Conservation (phyloP, 345 rosid species). For the Nephelium lappaceum region DNA sequence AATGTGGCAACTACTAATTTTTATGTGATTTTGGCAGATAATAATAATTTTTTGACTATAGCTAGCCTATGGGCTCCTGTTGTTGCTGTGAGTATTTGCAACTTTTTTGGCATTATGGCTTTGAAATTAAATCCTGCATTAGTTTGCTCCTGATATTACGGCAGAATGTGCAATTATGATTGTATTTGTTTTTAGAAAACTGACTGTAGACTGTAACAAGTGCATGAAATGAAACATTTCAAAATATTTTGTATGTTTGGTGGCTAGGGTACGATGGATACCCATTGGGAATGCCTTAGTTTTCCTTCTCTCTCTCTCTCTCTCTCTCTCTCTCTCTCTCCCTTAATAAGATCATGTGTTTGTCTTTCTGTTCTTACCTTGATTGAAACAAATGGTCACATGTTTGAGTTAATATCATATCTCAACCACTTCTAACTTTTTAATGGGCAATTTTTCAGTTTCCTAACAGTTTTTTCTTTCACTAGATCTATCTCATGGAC, state of each 20-base stretch:
- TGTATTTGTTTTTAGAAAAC: neutral
- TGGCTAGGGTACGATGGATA: constrained; percentile 8
- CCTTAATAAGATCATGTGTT: neutral
- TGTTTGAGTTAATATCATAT: neutral
- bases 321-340: neutral
- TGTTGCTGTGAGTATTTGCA: constrained; percentile 69
- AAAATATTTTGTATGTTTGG: neutral
- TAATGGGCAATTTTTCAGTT: neutral
- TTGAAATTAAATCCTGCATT: constrained; percentile 5
- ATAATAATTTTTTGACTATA: constrained; percentile 76
- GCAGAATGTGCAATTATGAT: neutral
- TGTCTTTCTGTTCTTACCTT: neutral
- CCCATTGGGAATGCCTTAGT: neutral
- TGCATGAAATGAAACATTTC: neutral
- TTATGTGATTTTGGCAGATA: constrained; percentile 58
- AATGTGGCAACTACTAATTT: constrained; percentile 24
- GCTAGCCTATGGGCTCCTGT: constrained; percentile 98
- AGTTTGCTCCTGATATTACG: neutral
- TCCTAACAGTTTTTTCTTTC: neutral
- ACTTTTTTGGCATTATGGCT: constrained; percentile 9
- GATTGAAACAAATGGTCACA: neutral
- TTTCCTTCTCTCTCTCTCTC: neutral
- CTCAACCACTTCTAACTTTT: neutral
- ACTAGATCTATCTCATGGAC: constrained; percentile 95
- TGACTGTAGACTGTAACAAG: neutral